These are phyloP conservation scores for Terfezia claveryi DNA, from an alignment of 495 filamentous ascomycete genomes.

Conservation along the genomic window DNA sequence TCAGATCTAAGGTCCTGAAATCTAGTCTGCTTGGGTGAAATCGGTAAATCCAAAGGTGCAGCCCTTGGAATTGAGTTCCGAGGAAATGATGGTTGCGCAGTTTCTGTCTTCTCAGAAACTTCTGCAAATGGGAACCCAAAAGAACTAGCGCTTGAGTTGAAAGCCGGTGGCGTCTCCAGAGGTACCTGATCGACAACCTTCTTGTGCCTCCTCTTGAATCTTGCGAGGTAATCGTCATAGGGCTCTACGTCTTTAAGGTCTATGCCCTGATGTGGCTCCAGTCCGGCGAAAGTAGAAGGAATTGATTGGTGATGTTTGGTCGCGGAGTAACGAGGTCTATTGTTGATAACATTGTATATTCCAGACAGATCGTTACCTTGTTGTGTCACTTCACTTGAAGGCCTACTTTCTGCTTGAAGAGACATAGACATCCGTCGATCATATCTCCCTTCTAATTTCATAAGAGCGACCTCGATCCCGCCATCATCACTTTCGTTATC, in stretches of 20 bases:
- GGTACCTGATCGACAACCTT: conserved; percentile 17
- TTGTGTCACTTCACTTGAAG: background rate
- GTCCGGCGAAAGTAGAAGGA: background rate
- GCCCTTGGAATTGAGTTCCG: background rate
- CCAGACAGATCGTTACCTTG: background rate
- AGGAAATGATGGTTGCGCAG: background rate
- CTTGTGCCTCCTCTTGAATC: conserved; percentile 18
- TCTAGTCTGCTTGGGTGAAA: background rate
- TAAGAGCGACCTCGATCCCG: conserved; percentile 74
- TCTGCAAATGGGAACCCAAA: background rate
- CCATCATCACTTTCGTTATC: conserved; percentile 67
- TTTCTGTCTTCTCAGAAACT: background rate
- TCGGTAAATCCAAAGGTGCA: background rate
- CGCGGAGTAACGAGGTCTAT: background rate
- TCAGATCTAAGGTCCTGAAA: background rate
- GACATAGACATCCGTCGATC: conserved; percentile 12
- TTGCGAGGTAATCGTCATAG: conserved; percentile 1
- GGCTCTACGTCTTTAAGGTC: background rate
- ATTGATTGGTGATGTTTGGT: no score
- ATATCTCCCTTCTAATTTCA: conserved; percentile 84
- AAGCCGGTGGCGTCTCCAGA: conserved; percentile 8
- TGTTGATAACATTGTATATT: background rate
- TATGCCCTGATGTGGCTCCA: background rate
- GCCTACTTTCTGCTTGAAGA: background rate
- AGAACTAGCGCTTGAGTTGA: conserved; percentile 1